Evolutionary conservation across 1,139 yeast genomes (phyloP).

Genomic region (Hemisphaericaspora lyxosophila): DNA sequence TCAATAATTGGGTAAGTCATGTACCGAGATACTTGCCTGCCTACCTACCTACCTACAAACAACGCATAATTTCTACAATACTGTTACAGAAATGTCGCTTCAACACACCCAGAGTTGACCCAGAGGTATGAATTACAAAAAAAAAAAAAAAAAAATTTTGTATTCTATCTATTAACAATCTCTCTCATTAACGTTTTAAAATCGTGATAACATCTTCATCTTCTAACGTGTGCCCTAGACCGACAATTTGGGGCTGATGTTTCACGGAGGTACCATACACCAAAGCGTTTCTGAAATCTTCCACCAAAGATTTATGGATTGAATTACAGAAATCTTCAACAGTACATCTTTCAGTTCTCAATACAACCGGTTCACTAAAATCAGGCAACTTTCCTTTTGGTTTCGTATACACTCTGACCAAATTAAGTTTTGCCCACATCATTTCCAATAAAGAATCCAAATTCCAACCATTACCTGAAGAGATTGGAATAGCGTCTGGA

Average conservation of each 20-base stretch:
- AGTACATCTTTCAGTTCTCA: constrained; percentile 75
- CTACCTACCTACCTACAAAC: no score
- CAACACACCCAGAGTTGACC: no score
- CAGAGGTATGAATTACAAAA: no score
- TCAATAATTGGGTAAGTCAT: no score
- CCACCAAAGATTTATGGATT: constrained; percentile 90
- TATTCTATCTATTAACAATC: neutral
- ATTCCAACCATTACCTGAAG: constrained; percentile 96
- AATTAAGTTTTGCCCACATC: constrained; percentile 90
- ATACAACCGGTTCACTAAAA: constrained; percentile 89
- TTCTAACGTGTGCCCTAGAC: constrained; percentile 73
- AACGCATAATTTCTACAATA: no score
- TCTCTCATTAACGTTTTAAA: constrained; percentile 57
- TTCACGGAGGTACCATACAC: constrained; percentile 92
- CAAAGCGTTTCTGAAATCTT: constrained; percentile 87
- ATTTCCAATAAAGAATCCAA: constrained; percentile 87
- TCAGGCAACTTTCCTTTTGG: constrained; percentile 96
- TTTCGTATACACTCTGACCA: constrained; percentile 94
- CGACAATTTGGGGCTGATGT: constrained; percentile 98
- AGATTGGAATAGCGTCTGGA: constrained; percentile 95
- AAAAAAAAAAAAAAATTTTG: neutral
- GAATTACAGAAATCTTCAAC: constrained; percentile 97
- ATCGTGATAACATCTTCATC: constrained; percentile 98
- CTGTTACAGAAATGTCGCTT: no score
- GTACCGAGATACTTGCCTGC: no score